Conservation (phyloP, 306 rosid genomes). For the Argentina anserina region DNA sequence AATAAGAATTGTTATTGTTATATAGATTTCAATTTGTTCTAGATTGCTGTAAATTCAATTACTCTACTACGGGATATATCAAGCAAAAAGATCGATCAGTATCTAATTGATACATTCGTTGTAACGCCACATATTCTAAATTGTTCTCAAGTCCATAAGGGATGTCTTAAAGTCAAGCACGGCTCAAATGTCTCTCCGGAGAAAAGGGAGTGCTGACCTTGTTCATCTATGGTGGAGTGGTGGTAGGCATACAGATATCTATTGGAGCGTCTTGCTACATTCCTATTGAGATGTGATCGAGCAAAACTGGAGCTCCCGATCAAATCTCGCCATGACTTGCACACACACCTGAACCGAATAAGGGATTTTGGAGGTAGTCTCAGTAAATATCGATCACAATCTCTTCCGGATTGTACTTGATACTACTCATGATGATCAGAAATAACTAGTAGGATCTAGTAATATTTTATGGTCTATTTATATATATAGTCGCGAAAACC, state of each 20-base stretch:
- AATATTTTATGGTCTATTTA: too few relatives aligned
- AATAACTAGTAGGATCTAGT: neutral
- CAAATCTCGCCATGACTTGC: slow-evolving; percentile 1
- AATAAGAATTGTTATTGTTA: too few relatives aligned
- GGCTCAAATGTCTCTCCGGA: neutral
- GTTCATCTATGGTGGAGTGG: neutral
- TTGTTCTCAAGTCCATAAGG: neutral
- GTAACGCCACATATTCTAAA: too few relatives aligned
- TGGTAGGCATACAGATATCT: neutral
- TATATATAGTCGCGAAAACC: neutral
- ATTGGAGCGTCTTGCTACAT: neutral
- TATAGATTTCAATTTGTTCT: too few relatives aligned
- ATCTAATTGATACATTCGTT: too few relatives aligned
- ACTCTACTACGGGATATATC: too few relatives aligned
- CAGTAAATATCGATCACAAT: neutral
- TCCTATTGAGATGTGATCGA: neutral
- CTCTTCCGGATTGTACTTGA: neutral
- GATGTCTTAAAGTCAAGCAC: neutral
- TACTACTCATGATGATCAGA: neutral
- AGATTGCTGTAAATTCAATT: too few relatives aligned
- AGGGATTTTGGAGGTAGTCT: neutral
- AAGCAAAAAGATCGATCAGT: too few relatives aligned
- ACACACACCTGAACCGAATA: neutral
- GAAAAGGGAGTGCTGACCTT: neutral
- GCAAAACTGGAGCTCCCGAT: neutral